These are phyloP conservation scores for Podospora comata DNA, from an alignment of 495 filamentous ascomycete species.

Conservation along the genomic window DNA sequence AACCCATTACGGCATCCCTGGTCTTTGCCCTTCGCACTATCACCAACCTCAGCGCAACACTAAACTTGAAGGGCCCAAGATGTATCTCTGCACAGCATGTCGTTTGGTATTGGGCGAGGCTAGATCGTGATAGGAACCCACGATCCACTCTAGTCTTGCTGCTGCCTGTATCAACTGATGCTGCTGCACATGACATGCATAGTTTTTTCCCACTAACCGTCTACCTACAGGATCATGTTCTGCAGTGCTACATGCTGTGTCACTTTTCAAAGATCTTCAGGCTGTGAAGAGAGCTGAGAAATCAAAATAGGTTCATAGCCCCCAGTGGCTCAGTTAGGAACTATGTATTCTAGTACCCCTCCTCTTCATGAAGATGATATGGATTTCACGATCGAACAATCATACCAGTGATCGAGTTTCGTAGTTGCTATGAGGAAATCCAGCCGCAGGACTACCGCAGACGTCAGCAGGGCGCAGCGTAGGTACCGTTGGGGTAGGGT, in stretches of 20 bases:
- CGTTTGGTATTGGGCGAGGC: too few relatives aligned
- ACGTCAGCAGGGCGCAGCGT: background rate
- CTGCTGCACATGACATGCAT: too few relatives aligned
- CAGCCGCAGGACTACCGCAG: background rate
- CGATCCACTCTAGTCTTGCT: too few relatives aligned
- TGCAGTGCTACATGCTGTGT: background rate
- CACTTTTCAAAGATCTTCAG: background rate
- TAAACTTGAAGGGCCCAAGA: background rate
- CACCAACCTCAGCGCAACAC: background rate
- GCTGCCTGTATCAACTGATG: too few relatives aligned
- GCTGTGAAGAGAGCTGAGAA: too few relatives aligned
- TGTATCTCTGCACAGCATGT: background rate
- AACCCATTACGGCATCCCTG: background rate
- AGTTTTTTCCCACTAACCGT: too few relatives aligned
- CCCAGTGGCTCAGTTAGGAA: background rate
- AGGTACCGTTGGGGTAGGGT: background rate
- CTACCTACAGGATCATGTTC: too few relatives aligned
- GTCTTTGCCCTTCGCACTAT: background rate
- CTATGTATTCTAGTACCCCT: background rate
- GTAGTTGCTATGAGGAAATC: background rate
- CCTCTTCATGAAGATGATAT: background rate
- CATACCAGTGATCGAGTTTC: background rate
- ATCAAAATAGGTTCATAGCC: background rate
- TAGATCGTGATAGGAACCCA: too few relatives aligned
- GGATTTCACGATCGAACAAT: background rate